These are phyloP conservation scores for Backusella tarrabulga DNA, from an alignment of 192 early-diverging fungal species.

Conservation along the genomic window DNA sequence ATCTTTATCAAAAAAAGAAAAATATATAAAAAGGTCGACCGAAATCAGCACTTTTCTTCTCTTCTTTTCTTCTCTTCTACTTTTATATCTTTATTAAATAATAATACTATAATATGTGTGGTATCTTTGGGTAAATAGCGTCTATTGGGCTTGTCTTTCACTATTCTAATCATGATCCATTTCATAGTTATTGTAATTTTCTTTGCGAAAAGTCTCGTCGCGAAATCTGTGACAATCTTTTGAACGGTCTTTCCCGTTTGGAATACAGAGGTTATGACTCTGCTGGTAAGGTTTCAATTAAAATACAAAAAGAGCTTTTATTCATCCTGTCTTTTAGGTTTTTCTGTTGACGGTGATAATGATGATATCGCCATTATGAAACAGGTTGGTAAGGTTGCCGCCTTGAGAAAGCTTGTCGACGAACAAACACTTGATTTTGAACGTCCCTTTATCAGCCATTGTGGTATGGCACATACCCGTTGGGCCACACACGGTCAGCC, in stretches of 20 bases:
- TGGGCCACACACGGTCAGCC: constrained; percentile 99
- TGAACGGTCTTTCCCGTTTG: constrained; percentile 91
- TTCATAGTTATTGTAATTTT: constrained; percentile 82
- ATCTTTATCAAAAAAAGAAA: neutral
- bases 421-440: constrained; percentile 72
- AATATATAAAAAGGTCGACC: neutral
- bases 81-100: constrained; percentile 5
- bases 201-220: constrained; percentile 88
- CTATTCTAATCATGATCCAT: neutral
- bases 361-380: constrained; percentile 77
- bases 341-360: constrained; percentile 92
- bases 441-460: constrained; percentile 86
- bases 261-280: constrained; percentile 99
- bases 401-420: constrained; percentile 79
- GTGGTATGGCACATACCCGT: constrained; percentile 95
- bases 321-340: constrained; percentile 43
- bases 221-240: constrained; percentile 88
- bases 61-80: neutral
- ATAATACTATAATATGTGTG: constrained; percentile 23
- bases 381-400: constrained; percentile 94
- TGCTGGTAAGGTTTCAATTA: constrained; percentile 60
- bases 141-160: neutral
- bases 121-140: constrained; percentile 31
- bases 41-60: neutral
- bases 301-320: neutral